phyloP scores from a whole-genome alignment of 139 green algal species.

The Tetradesmus obliquus region DNA sequence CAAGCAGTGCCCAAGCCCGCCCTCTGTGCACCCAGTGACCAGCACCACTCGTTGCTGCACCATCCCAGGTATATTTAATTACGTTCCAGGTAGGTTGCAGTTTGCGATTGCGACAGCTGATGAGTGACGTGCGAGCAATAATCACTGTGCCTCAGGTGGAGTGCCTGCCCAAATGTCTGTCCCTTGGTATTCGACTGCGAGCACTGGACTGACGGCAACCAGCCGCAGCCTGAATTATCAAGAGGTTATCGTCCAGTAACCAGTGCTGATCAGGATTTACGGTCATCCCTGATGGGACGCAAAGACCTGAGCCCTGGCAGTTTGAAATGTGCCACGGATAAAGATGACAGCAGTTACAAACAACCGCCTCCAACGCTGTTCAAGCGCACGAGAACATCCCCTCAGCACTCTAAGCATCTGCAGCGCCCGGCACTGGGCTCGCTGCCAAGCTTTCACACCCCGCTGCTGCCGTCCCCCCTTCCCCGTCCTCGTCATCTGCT shows the following conservation, averaged over 20 bases:
- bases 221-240: no score
- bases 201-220: no score
- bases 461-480: background rate
- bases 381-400: no score
- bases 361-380: no score
- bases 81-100: background rate
- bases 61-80: background rate
- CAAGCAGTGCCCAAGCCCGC: slow-evolving; percentile 17
- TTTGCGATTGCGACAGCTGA: background rate
- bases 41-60: background rate
- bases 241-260: no score
- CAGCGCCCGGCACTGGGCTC: background rate
- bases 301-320: no score
- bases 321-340: no score
- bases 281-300: no score
- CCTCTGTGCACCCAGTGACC: slow-evolving; percentile 14
- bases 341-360: no score
- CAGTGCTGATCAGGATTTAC: no score
- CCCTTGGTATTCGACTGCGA: no score
- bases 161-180: background rate
- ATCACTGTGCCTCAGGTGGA: background rate
- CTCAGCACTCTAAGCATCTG: background rate
- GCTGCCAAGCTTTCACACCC: background rate
- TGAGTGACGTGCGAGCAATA: background rate
- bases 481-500: background rate